A percentile compares a stretch with the other conserved stretches of the same genome.
Conservation (phyloP, 2,329 filamentous ascomycete genomes). For the Xylaria sp. region DNA sequence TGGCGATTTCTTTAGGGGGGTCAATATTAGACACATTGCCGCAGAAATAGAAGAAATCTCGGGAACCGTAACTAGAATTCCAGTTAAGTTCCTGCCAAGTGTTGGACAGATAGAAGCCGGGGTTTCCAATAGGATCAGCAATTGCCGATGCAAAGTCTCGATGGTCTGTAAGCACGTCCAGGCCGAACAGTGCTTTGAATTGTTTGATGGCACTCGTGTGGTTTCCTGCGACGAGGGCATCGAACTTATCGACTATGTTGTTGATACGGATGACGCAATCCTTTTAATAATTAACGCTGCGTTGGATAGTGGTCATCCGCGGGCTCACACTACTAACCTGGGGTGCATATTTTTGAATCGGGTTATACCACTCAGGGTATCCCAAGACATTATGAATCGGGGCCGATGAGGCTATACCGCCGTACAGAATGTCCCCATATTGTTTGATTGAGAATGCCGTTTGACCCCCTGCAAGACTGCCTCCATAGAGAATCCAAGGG, state of each 20-base stretch:
- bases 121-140: constrained; percentile 42
- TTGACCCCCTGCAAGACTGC: constrained; percentile 40
- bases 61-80: constrained; percentile 45
- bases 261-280: constrained; percentile 57
- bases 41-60: constrained; percentile 60
- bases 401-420: constrained; percentile 55
- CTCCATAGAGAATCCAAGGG: constrained; percentile 44
- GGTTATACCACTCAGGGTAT: constrained; percentile 57
- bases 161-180: constrained; percentile 50
- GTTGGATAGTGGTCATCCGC: background rate
- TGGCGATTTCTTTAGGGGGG: constrained; percentile 49
- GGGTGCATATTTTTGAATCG: constrained; percentile 55
- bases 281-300: background rate
- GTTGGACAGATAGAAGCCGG: constrained; percentile 52
- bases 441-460: constrained; percentile 51
- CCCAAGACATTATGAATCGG: constrained; percentile 48
- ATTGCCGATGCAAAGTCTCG: constrained; percentile 56
- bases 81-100: constrained; percentile 63
- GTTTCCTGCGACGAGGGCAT: constrained; percentile 50
- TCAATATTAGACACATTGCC: constrained; percentile 55
- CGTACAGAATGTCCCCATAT: constrained; percentile 52
- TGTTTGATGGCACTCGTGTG: constrained; percentile 50
- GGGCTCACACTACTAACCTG: constrained; percentile 33
- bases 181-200: constrained; percentile 54
- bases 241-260: constrained; percentile 55